phyloP scores from a whole-genome alignment of 495 filamentous ascomycete genomes.

The Penicilliopsis zonata region DNA sequence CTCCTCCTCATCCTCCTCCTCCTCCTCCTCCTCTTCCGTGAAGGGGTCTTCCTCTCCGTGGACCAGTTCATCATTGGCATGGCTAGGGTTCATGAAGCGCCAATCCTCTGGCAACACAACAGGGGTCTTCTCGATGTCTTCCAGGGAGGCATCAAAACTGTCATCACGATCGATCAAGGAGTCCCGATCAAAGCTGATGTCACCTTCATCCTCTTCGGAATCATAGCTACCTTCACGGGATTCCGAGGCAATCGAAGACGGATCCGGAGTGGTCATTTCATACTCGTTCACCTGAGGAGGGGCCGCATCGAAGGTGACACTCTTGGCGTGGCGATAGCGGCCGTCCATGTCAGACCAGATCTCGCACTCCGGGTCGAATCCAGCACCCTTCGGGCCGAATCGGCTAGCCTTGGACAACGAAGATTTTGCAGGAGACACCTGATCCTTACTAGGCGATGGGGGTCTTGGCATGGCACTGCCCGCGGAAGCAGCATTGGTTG shows the following conservation, averaged over 20 bases:
- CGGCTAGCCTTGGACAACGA: constrained; percentile 60
- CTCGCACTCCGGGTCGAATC: constrained; percentile 57
- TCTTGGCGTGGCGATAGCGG: constrained; percentile 75
- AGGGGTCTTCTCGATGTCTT: constrained; percentile 92
- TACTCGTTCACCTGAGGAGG: constrained; percentile 94
- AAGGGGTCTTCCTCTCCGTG: constrained; percentile 58
- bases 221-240: constrained; percentile 90
- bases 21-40: constrained; percentile 46
- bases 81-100: constrained; percentile 63
- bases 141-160: constrained; percentile 85
- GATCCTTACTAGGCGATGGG: constrained; percentile 60
- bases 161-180: constrained; percentile 63
- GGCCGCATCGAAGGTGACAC: constrained; percentile 89
- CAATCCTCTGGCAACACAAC: constrained; percentile 95
- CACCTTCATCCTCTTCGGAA: constrained; percentile 61
- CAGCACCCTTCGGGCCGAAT: constrained; percentile 46
- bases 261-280: constrained; percentile 91
- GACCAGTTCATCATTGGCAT: constrained; percentile 37
- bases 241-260: constrained; percentile 75
- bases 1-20: too few relatives aligned
- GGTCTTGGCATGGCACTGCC: constrained; percentile 28
- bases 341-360: constrained; percentile 60
- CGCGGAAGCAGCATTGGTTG: constrained; percentile 6
- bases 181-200: constrained; percentile 59
- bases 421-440: constrained; percentile 72